Base-by-base conservation (phyloP, 495 filamentous ascomycete genomes). In the Xylaria palmicola region DNA sequence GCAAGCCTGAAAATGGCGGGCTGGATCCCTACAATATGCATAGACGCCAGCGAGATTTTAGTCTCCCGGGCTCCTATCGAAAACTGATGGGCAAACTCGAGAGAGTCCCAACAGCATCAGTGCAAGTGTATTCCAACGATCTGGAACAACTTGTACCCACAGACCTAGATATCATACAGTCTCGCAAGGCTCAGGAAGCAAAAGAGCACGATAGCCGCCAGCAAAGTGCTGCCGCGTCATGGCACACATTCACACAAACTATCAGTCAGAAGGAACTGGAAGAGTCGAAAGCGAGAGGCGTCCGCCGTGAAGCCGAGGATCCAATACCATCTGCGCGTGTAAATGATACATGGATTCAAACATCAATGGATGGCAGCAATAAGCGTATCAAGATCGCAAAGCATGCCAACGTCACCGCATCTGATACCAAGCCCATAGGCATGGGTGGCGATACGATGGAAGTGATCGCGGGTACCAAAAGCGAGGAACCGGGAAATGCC, bases 21-120 rank as follows among this genome's bases (percentile, higher is more conserved):
- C 75, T 98, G 29, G 86, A 95, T 73, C 93, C 94, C 1, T 82
- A 88, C 65, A 79, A 94, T 41, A 98, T 98, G 95, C 86, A 89
- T 12, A 85, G 94, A 13, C 82, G 79, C 19, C 89, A 91, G 76
- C 90, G 86, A 72, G 95, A 97, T 65, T 83, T 89, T 68, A 93
- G 89, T 73, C 81, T 98, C n/a, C 90, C 86, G 62, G 94, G 94
- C 2, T 85, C 85, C 43, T 98, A 98, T 67, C 82, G 94, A 58
- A 92, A 93, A 70, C 56, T 97, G 6, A 79, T 98, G 56, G 89
- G 85, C n/a, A 82, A 83, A 24, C 84, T 89, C 62, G 77, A 83
- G 20, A 71, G 68, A 20, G 67, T 74, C 22, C 74, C 83, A 26
- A 83, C 79, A 4, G 90, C 83, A 54, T 85, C 91, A 49, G 77